phyloP scores from a whole-genome alignment of 805 yeast genomes.

The Lipomyces yamadae region DNA sequence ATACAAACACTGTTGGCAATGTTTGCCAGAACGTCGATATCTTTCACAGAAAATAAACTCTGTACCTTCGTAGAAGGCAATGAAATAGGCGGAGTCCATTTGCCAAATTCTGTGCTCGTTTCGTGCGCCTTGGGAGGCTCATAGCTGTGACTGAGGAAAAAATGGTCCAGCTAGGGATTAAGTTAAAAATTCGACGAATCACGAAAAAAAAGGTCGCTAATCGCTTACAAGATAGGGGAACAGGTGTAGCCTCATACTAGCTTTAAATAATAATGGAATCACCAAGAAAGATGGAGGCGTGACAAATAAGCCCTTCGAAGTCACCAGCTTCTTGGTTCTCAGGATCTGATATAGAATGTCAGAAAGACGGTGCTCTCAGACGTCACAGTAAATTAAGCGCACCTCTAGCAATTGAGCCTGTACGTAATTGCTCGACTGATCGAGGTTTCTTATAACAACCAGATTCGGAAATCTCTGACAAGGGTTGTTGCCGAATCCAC shows the following conservation, averaged over 20 bases:
- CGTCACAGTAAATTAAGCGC: neutral
- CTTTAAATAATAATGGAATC: slow-evolving; percentile 18
- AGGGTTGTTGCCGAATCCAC: slow-evolving; percentile 1
- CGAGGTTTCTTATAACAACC: slow-evolving; percentile 28
- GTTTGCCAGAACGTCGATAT: slow-evolving; percentile 23
- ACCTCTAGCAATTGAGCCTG: slow-evolving; percentile 36
- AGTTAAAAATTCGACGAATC: neutral
- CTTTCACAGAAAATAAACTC: slow-evolving; percentile 14
- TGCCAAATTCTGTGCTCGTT: neutral
- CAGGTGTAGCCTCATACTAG: slow-evolving; percentile 4
- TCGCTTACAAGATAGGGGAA: slow-evolving; percentile 34
- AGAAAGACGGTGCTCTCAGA: neutral
- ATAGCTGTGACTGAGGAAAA: slow-evolving; percentile 30
- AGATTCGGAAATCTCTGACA: slow-evolving; percentile 22
- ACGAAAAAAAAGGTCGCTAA: neutral
- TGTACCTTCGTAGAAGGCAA: slow-evolving; percentile 10
- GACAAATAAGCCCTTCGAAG: slow-evolving; percentile 17
- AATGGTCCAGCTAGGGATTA: slow-evolving; percentile 27
- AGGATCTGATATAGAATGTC: slow-evolving; percentile 20
- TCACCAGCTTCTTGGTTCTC: slow-evolving; percentile 20
- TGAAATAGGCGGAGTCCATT: slow-evolving; percentile 15
- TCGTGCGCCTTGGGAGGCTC: slow-evolving; percentile 14
- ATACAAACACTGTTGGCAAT: slow-evolving; percentile 45
- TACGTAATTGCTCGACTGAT: slow-evolving; percentile 28
- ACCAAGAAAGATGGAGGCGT: slow-evolving; percentile 30